Evolutionary conservation across 2,329 filamentous ascomycete species (phyloP), one percentile per base, ranked within the genome.

Genomic region (Colletotrichum echinochloae): DNA sequence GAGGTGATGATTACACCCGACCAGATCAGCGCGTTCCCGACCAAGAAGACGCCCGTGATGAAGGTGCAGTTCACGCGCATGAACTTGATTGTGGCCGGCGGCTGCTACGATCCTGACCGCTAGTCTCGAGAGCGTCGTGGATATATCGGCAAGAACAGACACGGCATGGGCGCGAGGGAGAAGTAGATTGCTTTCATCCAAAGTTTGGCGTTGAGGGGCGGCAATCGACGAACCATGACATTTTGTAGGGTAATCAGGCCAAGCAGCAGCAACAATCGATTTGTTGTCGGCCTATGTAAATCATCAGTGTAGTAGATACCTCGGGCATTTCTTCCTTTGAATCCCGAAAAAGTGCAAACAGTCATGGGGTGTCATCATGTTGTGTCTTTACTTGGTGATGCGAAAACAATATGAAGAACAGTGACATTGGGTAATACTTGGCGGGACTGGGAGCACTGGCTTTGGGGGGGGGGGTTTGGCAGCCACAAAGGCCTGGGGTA

Each of bases 1-100:
- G 95, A 98, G 76, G 93, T 94, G 5, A 93, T 94, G 76, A 92
- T 97, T 54, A 95, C 92, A 0, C 91, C 94, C 0, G 96, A 99
- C 78, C 96, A 98, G 82, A 97, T 99, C 82, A 94, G 90, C 73
- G 95, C 94, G 0, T 98, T 98, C 78, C 91, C 94, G 0, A 98
- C 96, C 5, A 99, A 99, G 88, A 97, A 97, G 83, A 95, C 92
- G 20, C 95, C 95, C 0, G 93, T 98, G 14, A 93, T 97, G 81
- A 96, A 95, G 82, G 95, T 97, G 64, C 90, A 92, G 77, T 98
- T 98, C 77, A 98, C 96, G 4, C 87, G 94, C 71, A 98, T 97
- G 94, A 99, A 99, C 79, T 81, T 98, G 74, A 92, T 98, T 16
- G 86, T 98, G 72, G 94, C 94, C 28, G 94, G 93, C 56, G 94